These are phyloP conservation scores for Eimeria maxima DNA, from an alignment of 169 alveolate genomes.

Conservation along the genomic window DNA sequence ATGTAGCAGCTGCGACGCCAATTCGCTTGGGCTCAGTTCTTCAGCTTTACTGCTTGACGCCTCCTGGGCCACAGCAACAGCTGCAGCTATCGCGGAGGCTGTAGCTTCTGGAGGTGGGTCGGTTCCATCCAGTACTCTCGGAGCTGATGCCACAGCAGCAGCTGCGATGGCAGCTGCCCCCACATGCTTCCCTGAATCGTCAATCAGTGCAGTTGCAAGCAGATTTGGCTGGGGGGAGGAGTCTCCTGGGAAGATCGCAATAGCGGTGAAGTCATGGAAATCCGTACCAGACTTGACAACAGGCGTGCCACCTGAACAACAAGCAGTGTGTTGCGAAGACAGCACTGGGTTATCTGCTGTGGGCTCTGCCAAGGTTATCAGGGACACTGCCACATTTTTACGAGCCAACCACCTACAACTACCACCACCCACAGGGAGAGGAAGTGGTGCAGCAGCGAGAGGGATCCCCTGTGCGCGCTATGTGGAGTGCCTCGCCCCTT, in stretches of 20 bases:
- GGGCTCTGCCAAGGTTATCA: neutral
- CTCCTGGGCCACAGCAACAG: conserved; percentile 73
- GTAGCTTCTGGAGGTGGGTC: conserved; percentile 42
- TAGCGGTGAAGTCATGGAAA: conserved; percentile 90
- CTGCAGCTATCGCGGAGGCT: conserved; percentile 74
- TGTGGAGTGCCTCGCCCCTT: neutral
- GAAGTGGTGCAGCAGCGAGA: neutral
- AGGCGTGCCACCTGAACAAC: conserved; percentile 84
- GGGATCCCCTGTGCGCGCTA: neutral
- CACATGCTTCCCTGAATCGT: conserved; percentile 69
- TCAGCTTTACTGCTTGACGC: conserved; percentile 33
- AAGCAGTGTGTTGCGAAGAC: neutral
- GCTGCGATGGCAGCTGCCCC: conserved; percentile 80
- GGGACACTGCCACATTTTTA: neutral
- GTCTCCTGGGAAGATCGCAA: conserved; percentile 87
- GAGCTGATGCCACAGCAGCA: conserved; percentile 66
- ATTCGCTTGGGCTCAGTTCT: conserved; percentile 74
- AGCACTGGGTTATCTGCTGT: neutral
- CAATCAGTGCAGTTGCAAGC: conserved; percentile 62
- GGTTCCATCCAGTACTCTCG: conserved; percentile 36
- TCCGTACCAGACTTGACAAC: conserved; percentile 94
- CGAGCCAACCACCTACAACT: neutral
- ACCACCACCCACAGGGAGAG: neutral
- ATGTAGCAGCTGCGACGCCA: conserved; percentile 68
- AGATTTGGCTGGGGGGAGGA: conserved; percentile 69